Base-by-base conservation (phyloP, 495 filamentous ascomycete species). In the Trichocladium uniseriatum region DNA sequence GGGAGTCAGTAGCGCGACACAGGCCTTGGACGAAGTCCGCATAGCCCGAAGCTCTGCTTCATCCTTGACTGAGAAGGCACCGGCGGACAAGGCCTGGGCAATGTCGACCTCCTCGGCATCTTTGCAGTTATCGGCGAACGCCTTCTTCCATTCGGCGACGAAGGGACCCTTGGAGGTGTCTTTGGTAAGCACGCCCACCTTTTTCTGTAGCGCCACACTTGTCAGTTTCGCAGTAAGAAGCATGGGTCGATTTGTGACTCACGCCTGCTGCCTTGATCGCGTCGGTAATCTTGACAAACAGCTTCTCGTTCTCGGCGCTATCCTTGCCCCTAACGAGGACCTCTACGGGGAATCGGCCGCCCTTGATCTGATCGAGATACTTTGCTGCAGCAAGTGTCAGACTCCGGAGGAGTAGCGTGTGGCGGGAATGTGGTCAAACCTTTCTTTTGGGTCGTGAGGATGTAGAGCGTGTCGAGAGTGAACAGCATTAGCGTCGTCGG, bases 361-460 rank as follows among this genome's bases (percentile, higher is more conserved):
- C 87, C 64, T 94, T 95, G 57, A 99, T 72, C 42, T 86, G 82
- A 57, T 96, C 89, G 32, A 99, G 76, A 67, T 96, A 89, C 65
- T 92, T 88, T 16, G 94, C 92, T 95, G 57, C 38, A 36, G 2
- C 42, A 39, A 18, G 45, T 37, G 58, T 70, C 45, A 72, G 56
- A 28, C 15, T 8, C 13, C 3, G 19, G 2, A 19, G 36, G 28
- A 27, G n/a, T 6, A 0, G 27, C 8, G 38, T n/a, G 6, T 2
- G 20, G 9, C 5, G 20, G 15, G 15, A 4, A 28, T 14, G 29
- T 9, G 7, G 5, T 15, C 65, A 50, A 61, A 92, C 90, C 89
- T 81, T 99, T 99, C 70, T 99, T 99, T 16, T 87, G 82, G 10
- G 92, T 97, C 2, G 94, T 97, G 46, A 97, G 82, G 43, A 96